phyloP scores from a whole-genome alignment of 768 basidiomycete genomes.

The Chalciporus pseudorubinellus region DNA sequence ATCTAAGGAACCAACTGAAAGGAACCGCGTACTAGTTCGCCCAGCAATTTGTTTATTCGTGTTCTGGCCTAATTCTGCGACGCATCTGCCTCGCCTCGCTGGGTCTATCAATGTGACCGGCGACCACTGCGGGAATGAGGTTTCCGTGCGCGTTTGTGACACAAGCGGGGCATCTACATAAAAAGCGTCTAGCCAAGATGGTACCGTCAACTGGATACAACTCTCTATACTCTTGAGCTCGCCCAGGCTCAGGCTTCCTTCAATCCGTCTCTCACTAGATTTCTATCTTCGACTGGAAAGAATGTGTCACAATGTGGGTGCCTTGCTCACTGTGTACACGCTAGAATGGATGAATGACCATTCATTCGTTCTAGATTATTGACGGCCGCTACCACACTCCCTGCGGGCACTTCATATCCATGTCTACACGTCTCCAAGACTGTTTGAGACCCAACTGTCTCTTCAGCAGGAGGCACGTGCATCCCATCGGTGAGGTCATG shows the following conservation, averaged over 20 bases:
- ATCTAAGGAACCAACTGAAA: constrained; percentile 10
- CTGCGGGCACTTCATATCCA: constrained; percentile 71
- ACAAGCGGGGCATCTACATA: constrained; percentile 31
- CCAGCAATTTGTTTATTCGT: constrained; percentile 21
- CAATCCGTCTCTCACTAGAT: constrained; percentile 15
- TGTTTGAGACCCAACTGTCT: constrained; percentile 63
- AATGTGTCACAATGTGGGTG: constrained; percentile 76
- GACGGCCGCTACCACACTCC: constrained; percentile 71
- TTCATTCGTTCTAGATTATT: constrained; percentile 49
- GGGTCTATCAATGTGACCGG: constrained; percentile 33
- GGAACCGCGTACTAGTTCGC: constrained; percentile 11
- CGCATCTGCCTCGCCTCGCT: constrained; percentile 36
- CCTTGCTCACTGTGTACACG: neutral
- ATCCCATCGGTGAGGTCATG: constrained; percentile 45
- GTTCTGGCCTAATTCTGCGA: constrained; percentile 20
- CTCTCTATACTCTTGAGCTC: constrained; percentile 19
- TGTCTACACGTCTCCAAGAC: constrained; percentile 68
- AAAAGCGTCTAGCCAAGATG: constrained; percentile 21
- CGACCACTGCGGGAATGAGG: constrained; percentile 35
- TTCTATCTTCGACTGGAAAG: constrained; percentile 10
- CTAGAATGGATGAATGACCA: neutral
- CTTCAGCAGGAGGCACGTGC: constrained; percentile 66
- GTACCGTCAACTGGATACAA: constrained; percentile 11
- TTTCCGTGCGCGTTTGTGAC: constrained; percentile 38
- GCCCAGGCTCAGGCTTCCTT: constrained; percentile 13